These are phyloP conservation scores for Aureobasidium vineae DNA, from an alignment of 2,329 filamentous ascomycete species.

Conservation along the genomic window DNA sequence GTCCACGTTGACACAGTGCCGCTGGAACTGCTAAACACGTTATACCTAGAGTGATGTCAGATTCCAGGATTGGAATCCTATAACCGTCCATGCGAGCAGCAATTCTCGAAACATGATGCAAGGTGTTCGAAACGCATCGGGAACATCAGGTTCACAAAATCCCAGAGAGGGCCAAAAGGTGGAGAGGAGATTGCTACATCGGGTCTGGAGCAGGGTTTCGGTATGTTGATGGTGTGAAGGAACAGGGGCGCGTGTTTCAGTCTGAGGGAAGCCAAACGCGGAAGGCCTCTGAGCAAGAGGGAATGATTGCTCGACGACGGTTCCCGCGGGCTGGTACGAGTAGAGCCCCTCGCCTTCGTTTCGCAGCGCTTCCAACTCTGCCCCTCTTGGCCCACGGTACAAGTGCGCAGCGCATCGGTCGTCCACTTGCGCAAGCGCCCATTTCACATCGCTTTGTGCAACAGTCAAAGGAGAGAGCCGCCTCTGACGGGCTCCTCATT, in stretches of 20 bases:
- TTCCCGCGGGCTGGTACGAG: neutral
- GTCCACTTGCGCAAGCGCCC: constrained; percentile 11
- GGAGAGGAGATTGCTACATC: neutral
- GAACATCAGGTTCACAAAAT: neutral
- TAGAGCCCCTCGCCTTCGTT: constrained; percentile 9
- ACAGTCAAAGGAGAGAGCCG: constrained; percentile 23
- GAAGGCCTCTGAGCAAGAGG: neutral
- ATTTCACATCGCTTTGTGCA: constrained; percentile 3
- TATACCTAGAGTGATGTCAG: neutral
- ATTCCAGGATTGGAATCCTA: no score
- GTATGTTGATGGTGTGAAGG: constrained; percentile 1
- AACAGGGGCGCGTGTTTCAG: constrained; percentile 22
- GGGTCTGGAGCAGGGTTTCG: neutral
- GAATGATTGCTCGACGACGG: constrained; percentile 10
- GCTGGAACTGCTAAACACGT: neutral
- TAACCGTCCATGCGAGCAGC: neutral
- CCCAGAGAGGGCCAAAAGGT: neutral
- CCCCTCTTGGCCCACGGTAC: constrained; percentile 6
- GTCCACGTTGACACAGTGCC: neutral
- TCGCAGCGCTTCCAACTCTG: neutral
- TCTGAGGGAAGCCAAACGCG: constrained; percentile 18
- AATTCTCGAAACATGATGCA: neutral
- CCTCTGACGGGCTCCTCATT: constrained; percentile 4
- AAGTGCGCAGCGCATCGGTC: constrained; percentile 13
- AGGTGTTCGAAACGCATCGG: neutral